A percentile compares a stretch with the other conserved stretches of the same genome.
phyloP scores from a whole-genome alignment of 1,284 basidiomycete genomes.

The Sutorius eximius region DNA sequence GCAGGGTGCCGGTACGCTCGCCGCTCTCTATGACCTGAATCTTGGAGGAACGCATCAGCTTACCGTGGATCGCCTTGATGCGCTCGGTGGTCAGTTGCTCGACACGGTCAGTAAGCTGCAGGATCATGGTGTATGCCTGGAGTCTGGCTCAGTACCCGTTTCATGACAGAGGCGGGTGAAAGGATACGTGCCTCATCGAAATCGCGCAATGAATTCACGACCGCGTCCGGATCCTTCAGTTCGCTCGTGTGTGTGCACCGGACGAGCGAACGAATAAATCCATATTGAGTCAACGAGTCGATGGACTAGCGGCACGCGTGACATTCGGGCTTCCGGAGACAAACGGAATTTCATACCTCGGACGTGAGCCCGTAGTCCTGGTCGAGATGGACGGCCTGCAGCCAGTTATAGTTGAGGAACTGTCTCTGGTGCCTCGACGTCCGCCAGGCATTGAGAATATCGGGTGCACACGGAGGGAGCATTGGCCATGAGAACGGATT shows the following conservation, averaged over 20 bases:
- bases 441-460: constrained; percentile 30
- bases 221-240: constrained; percentile 21
- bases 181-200: constrained; percentile 25
- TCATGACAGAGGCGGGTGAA: background rate
- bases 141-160: background rate
- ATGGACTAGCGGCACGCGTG: constrained; percentile 19
- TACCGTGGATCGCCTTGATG: constrained; percentile 31
- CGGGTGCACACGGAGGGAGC: constrained; percentile 26
- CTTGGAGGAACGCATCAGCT: constrained; percentile 36
- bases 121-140: constrained; percentile 27
- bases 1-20: constrained; percentile 10
- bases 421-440: constrained; percentile 28
- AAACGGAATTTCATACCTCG: constrained; percentile 16
- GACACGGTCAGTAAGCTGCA: constrained; percentile 25
- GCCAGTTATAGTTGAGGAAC: constrained; percentile 33
- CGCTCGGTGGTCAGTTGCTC: constrained; percentile 30
- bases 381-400: constrained; percentile 31
- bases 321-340: background rate
- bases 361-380: constrained; percentile 24
- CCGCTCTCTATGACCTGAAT: constrained; percentile 23
- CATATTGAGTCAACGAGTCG: constrained; percentile 29
- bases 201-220: constrained; percentile 25
- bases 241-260: constrained; percentile 23
- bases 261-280: constrained; percentile 29
- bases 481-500: constrained; percentile 36